Percentiles rank a stretch among this genome's conserved stretches.
Evolutionary conservation across 2,329 filamentous ascomycete genomes (phyloP).

Genomic region (Colletotrichum ledebouriae): DNA sequence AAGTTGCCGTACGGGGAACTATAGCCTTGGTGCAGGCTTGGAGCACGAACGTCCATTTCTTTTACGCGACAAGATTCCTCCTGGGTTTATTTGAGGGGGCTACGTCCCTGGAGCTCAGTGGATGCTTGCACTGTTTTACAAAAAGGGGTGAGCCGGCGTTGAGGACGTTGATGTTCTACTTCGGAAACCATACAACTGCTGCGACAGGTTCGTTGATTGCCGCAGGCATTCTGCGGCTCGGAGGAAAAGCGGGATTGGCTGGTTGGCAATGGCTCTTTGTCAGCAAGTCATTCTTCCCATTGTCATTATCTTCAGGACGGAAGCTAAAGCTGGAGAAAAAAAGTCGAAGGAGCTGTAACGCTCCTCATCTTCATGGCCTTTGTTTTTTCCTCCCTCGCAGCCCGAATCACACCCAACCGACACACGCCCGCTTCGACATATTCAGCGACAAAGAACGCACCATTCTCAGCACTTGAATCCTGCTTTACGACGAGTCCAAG

Average conservation of each 20-base stretch:
- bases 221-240: conserved; percentile 34
- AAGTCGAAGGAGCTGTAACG: conserved; percentile 25
- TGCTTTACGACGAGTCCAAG: conserved; percentile 36
- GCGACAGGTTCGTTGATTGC: conserved; percentile 40
- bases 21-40: conserved; percentile 49
- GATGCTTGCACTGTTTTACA: conserved; percentile 50
- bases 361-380: conserved; percentile 35
- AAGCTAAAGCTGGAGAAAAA: not conserved
- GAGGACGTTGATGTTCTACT: conserved; percentile 56
- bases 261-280: conserved; percentile 43
- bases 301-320: too few species aligned
- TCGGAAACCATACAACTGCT: conserved; percentile 56
- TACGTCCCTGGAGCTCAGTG: conserved; percentile 51
- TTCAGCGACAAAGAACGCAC: conserved; percentile 32
- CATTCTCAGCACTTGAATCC: conserved; percentile 30
- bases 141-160: conserved; percentile 48
- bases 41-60: conserved; percentile 45
- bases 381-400: conserved; percentile 33
- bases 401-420: conserved; percentile 28
- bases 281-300: conserved; percentile 17
- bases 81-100: conserved; percentile 49
- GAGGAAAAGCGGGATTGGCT: conserved; percentile 23
- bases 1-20: conserved; percentile 43
- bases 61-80: conserved; percentile 48
- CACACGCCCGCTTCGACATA: conserved; percentile 35